These are phyloP conservation scores for Aspergillus nidulans DNA, from an alignment of 495 filamentous ascomycete genomes.

Conservation along the genomic window DNA sequence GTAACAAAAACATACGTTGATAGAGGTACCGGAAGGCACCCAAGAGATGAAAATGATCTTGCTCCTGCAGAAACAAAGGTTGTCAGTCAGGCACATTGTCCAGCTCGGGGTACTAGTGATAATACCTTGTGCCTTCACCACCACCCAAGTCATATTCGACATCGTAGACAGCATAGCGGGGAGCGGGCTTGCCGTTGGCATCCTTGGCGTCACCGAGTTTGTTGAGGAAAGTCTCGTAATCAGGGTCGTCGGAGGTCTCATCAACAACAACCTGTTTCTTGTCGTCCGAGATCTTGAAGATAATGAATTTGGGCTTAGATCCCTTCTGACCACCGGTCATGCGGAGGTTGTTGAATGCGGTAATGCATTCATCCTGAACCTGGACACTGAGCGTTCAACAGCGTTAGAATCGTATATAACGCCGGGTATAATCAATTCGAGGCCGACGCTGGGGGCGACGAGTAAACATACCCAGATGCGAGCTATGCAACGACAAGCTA, in stretches of 20 bases:
- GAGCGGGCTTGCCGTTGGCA: constrained; percentile 60
- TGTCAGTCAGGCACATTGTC: constrained; percentile 1
- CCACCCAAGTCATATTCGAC: constrained; percentile 75
- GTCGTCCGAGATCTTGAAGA: constrained; percentile 95
- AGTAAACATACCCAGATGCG: constrained; percentile 41
- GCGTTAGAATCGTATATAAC: constrained; percentile 19
- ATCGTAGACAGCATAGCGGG: constrained; percentile 91
- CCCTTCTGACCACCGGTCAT: constrained; percentile 70
- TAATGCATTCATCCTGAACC: constrained; percentile 74
- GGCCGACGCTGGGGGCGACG: constrained; percentile 8
- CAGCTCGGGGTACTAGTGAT: not conserved
- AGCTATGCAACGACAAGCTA: constrained; percentile 27
- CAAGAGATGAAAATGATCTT: constrained; percentile 96
- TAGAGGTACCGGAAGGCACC: constrained; percentile 78
- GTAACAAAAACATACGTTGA: constrained; percentile 64
- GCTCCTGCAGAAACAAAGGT: constrained; percentile 50
- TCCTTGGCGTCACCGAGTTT: constrained; percentile 68
- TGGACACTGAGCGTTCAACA: constrained; percentile 56
- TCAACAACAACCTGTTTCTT: constrained; percentile 84
- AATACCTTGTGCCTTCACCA: constrained; percentile 78
- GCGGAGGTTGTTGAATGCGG: constrained; percentile 85
- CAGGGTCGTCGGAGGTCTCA: constrained; percentile 59
- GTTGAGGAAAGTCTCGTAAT: constrained; percentile 75
- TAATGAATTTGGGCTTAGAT: constrained; percentile 79
- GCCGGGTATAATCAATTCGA: not conserved